Conservation (phyloP, 441 rosid species). For the Adansonia madagascariensis region DNA sequence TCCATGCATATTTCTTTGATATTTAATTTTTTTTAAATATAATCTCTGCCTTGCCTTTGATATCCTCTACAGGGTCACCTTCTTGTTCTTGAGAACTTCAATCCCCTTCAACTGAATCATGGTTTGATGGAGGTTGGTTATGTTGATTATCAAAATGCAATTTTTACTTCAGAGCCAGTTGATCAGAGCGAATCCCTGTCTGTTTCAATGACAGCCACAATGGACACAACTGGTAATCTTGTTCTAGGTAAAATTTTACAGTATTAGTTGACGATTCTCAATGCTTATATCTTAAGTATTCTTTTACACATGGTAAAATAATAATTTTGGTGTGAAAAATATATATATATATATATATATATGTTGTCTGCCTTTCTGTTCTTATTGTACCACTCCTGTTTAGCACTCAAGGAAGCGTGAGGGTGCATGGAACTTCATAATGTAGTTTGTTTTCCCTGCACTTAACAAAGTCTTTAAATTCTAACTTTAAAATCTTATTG, state of each 20-base stretch:
- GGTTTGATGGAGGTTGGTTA: conserved; percentile 90
- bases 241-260: conserved; percentile 62
- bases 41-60: conserved; percentile 20
- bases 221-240: conserved; percentile 68
- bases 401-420: neutral
- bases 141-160: conserved; percentile 47
- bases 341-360: too few species aligned
- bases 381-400: neutral
- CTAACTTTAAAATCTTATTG: neutral
- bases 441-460: conserved; percentile 7
- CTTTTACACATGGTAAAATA: neutral
- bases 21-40: neutral
- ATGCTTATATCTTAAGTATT: conserved; percentile 9
- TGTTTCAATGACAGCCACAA: conserved; percentile 86
- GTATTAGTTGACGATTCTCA: neutral
- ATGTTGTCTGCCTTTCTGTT: neutral
- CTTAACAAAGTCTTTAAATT: neutral
- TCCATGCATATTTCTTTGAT: neutral
- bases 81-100: conserved; percentile 74
- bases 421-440: neutral
- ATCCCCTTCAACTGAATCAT: conserved; percentile 61
- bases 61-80: conserved; percentile 72
- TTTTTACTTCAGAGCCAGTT: conserved; percentile 41
- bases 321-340: neutral
- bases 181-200: conserved; percentile 54